These are phyloP conservation scores for Solanum rostratum DNA, from an alignment of 257 asterid genomes.

Conservation along the genomic window DNA sequence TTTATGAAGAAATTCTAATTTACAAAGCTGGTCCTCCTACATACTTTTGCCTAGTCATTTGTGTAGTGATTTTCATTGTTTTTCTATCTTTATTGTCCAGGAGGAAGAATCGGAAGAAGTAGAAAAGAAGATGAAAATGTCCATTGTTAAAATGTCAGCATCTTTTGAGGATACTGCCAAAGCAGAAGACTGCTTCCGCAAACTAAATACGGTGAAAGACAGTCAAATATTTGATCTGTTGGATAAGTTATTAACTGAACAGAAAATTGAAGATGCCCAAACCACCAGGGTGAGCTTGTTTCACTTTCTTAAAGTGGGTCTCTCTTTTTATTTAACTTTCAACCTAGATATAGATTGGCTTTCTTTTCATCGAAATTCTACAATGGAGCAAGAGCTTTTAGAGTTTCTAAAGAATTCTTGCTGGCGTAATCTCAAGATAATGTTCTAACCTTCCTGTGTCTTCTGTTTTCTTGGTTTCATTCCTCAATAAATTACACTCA, in stretches of 20 bases:
- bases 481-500: neutral
- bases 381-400: neutral
- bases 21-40: neutral
- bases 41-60: neutral
- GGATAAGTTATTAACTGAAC: slow-evolving; percentile 32
- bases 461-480: neutral
- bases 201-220: slow-evolving; percentile 34
- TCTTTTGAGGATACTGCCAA: slow-evolving; percentile 59
- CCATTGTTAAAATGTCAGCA: slow-evolving; percentile 53
- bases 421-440: neutral
- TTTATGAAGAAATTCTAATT: neutral
- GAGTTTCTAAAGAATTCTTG: neutral
- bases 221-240: slow-evolving; percentile 21
- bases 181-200: slow-evolving; percentile 54
- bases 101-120: slow-evolving; percentile 28
- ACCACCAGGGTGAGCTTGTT: slow-evolving; percentile 33
- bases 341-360: neutral
- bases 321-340: neutral
- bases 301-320: neutral
- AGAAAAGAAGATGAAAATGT: slow-evolving; percentile 33
- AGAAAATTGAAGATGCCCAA: slow-evolving; percentile 24
- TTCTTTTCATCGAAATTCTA: neutral
- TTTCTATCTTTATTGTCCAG: slow-evolving; percentile 27
- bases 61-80: neutral
- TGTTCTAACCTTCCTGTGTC: neutral